phyloP scores from a whole-genome alignment of 306 rosid genomes.

The Albizia julibrissin region DNA sequence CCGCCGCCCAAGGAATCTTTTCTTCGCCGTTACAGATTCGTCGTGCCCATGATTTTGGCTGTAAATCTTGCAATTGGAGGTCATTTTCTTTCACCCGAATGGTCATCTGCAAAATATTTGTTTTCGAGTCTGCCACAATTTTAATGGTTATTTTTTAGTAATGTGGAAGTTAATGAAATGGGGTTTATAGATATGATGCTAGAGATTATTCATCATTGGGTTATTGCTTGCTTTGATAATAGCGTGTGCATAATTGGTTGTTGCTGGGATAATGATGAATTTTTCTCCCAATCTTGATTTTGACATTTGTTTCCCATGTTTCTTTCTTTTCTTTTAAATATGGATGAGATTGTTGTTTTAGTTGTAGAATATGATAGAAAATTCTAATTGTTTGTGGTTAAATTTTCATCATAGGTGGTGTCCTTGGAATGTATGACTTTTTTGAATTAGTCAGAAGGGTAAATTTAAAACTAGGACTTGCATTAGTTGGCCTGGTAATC shows the following conservation, averaged over 20 bases:
- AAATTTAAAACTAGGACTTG: neutral
- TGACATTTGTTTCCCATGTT: neutral
- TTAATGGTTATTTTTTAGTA: neutral
- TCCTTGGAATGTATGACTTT: neutral
- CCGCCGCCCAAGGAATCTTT: constrained; percentile 69
- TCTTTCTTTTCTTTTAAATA: neutral
- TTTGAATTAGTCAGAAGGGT: neutral
- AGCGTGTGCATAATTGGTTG: neutral
- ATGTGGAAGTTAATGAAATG: constrained; percentile 1
- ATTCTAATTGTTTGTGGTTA: neutral
- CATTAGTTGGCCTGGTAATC: neutral
- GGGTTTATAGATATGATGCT: constrained; percentile 20
- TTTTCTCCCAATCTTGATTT: neutral
- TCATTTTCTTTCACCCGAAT: constrained; percentile 33
- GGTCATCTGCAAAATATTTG: neutral
- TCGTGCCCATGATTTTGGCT: constrained; percentile 84
- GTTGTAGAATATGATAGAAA: neutral
- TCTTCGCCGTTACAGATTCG: constrained; percentile 72
- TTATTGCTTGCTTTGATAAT: neutral
- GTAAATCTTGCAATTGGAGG: constrained; percentile 92
- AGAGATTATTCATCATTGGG: neutral
- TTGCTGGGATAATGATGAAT: neutral
- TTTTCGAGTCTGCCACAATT: neutral
- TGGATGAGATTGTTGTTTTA: neutral
- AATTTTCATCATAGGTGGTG: neutral